These are phyloP conservation scores for Vitis hybrid DNA, from an alignment of 177 flowering plant species.

Conservation along the genomic window DNA sequence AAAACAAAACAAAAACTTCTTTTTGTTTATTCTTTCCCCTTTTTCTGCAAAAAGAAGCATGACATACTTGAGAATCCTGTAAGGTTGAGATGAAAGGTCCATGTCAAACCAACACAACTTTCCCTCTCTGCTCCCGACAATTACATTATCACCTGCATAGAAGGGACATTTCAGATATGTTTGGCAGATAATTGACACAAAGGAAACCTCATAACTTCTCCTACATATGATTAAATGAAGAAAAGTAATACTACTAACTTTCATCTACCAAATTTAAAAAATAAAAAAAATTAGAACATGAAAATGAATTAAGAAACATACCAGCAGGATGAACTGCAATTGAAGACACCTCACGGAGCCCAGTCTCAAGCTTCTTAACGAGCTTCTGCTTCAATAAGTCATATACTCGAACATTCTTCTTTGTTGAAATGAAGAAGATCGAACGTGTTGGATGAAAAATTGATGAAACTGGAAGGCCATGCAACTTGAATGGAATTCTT, in stretches of 20 bases:
- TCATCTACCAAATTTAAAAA: background rate
- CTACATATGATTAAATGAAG: background rate
- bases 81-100: conserved; percentile 93
- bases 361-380: conserved; percentile 83
- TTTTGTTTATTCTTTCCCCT: background rate
- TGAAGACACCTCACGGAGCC: conserved; percentile 85
- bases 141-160: conserved; percentile 88
- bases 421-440: conserved; percentile 71
- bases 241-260: background rate
- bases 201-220: background rate
- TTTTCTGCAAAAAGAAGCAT: background rate
- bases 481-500: conserved; percentile 73
- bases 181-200: background rate
- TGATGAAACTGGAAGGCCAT: conserved; percentile 84
- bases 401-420: conserved; percentile 84
- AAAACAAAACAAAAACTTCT: too few relatives aligned
- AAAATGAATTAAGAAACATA: conserved; percentile 16
- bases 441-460: conserved; percentile 87
- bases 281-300: background rate
- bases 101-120: conserved; percentile 98
- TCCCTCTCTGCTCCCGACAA: conserved; percentile 97
- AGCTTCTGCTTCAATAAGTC: conserved; percentile 72
- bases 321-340: conserved; percentile 94
- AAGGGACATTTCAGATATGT: background rate
- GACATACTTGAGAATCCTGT: conserved; percentile 68